Base-by-base conservation (phyloP, 2,329 filamentous ascomycete species). In the Aureobasidium uvarum region DNA sequence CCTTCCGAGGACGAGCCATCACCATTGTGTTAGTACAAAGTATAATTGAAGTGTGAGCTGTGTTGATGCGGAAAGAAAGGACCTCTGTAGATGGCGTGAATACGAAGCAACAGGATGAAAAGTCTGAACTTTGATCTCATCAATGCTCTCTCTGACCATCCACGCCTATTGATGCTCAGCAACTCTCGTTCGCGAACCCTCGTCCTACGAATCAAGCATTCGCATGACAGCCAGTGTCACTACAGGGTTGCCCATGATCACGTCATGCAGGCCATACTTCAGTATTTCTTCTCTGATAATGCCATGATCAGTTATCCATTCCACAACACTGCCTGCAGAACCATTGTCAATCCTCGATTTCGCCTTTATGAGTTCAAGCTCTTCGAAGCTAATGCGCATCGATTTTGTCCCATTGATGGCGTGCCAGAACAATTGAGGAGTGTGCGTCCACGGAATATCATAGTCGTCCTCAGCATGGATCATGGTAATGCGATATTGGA, bases 231-330 rank as follows among this genome's bases (percentile, higher is more conserved):
- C 84, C 66, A 83, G 70, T 46, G 79, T 82, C 0, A 85, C 78
- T 5, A 84, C 76, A 0, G 83, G 83, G 71, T 85, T 83, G 4
- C 81, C 81, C 84, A 86, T 86, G 56, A 85, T 80, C 39, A 79
- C 77, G 73, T 87, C 85, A 64, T 87, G 84, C 18, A 85, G 71
- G 0, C 84, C 84, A 68, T 81, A 80, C 71, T 83, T 84, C 5
- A 84, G 66, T 7, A 87, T 82, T 59, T 85, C 78, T 69, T 85
- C 80, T 62, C 81, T 75, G n/a, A 87, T 76, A 0, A 81, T 64
- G 1, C 84, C 85, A 38, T 77, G 77, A 11, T 72, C 67, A 0
- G 81, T 82, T 52, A 69, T 71, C 77, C 81, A 81, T 60, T 83
- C 80, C 55, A 83, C 77, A 11, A 79, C 74, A 69, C 80, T 84